Conservation (phyloP, 2,329 filamentous ascomycete species). For the Diplodia sapinea region DNA sequence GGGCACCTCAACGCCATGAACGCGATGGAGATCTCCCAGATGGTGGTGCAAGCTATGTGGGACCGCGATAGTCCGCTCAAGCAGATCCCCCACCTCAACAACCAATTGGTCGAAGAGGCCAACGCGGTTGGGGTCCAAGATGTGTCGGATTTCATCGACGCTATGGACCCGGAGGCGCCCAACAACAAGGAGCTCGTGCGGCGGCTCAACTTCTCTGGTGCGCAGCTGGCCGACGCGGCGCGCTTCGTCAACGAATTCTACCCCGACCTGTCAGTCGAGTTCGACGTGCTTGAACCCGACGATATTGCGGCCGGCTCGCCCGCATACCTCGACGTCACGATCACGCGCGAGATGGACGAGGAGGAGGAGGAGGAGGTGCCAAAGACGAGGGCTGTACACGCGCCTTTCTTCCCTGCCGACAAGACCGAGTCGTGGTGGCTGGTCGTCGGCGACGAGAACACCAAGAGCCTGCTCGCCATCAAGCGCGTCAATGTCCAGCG, state of each 20-base stretch:
- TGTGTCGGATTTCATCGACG: constrained; percentile 97
- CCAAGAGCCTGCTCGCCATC: constrained; percentile 86
- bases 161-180: constrained; percentile 91
- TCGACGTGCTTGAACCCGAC: constrained; percentile 81
- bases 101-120: constrained; percentile 80
- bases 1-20: constrained; percentile 97
- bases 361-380: constrained; percentile 74
- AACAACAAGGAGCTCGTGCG: constrained; percentile 79
- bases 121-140: constrained; percentile 85
- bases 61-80: constrained; percentile 95
- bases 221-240: constrained; percentile 85
- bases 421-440: constrained; percentile 99
- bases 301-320: constrained; percentile 80
- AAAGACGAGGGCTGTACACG: constrained; percentile 80
- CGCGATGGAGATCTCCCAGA: constrained; percentile 99
- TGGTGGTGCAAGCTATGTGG: constrained; percentile 99
- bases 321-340: constrained; percentile 80
- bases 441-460: constrained; percentile 90
- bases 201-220: constrained; percentile 77
- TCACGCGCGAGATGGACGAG: constrained; percentile 80
- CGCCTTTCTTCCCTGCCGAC: constrained; percentile 87
- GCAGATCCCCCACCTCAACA: constrained; percentile 93
- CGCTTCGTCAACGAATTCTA: constrained; percentile 96
- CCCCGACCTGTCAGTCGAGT: constrained; percentile 90
- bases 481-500: constrained; percentile 89